Percentiles rank a stretch among this genome's conserved stretches.
Conservation (phyloP, 768 basidiomycete genomes). For the Guyanaporus albipodus region DNA sequence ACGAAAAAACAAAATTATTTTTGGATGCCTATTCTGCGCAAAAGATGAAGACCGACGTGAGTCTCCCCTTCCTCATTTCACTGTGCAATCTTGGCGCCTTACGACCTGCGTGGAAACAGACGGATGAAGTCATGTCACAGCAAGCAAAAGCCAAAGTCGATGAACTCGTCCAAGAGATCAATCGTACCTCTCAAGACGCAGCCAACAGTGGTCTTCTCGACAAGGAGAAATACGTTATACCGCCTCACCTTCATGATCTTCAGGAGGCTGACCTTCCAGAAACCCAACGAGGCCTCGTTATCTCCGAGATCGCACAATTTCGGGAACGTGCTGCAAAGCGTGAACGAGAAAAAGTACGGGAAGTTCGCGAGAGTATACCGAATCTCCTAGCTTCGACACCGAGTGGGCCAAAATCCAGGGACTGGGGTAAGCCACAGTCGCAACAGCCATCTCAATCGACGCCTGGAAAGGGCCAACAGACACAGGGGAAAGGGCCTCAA, state of each 20-base stretch:
- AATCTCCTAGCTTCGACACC: slow-evolving; percentile 42
- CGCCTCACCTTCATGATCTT: slow-evolving; percentile 94
- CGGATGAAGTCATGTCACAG: slow-evolving; percentile 62
- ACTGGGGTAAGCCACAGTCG: slow-evolving; percentile 63
- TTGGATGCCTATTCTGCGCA: slow-evolving; percentile 81
- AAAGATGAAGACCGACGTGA: slow-evolving; percentile 78
- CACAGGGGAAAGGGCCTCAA: slow-evolving; percentile 66
- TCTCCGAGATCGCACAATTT: slow-evolving; percentile 95
- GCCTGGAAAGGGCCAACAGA: slow-evolving; percentile 41
- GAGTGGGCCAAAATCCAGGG: slow-evolving; percentile 72
- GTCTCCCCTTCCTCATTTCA: slow-evolving; percentile 33
- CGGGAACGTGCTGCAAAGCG: slow-evolving; percentile 90
- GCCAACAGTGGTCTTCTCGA: slow-evolving; percentile 71
- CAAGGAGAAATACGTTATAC: slow-evolving; percentile 86
- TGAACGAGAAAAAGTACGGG: slow-evolving; percentile 84
- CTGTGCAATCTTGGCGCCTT: not conserved
- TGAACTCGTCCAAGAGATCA: slow-evolving; percentile 66
- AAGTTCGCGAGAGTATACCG: slow-evolving; percentile 60
- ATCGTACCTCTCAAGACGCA: slow-evolving; percentile 66
- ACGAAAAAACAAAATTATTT: slow-evolving; percentile 89
- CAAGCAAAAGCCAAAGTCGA: slow-evolving; percentile 64
- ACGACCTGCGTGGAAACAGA: slow-evolving; percentile 37
- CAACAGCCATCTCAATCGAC: slow-evolving; percentile 35
- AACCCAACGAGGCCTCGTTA: slow-evolving; percentile 85
- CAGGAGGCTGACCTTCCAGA: slow-evolving; percentile 97